Evolutionary conservation across 257 asterid species (phyloP), one percentile per base, ranked within the genome.

Genomic region (Salvia miltiorrhiza): DNA sequence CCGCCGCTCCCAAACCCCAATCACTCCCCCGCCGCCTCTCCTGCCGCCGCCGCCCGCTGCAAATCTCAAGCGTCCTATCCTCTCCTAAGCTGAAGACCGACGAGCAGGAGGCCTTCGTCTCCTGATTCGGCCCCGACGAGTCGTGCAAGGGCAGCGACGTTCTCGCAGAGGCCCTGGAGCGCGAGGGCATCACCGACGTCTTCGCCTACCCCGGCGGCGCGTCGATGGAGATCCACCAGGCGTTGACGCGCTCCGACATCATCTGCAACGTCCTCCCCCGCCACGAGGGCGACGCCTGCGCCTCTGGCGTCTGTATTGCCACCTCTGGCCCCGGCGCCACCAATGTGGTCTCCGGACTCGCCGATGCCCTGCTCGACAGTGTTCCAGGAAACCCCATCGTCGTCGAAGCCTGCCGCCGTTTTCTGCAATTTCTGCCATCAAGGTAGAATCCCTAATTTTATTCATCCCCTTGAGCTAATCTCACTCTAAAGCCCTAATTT

Each of bases 291-390:
- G 88, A 88, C 69, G 97, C 96, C 24, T 89, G 89, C 43, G 96
- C 94, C 37, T 81, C 90, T 11, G 97, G 96, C 14, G 94, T 90
- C 37, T 88, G 92, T 78, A 90, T 90, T 35, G 97, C 97, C 33
- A 88, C 94, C 11, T 90, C 97, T 13, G 97, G 97, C 1, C 97
- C 96, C 2, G 97, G 97, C 1, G 95, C 96, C 14, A 88, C 97
- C 20, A 90, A 90, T 73, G 74, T 90, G n/a, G n/a, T n/a, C n/a
- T n/a, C n/a, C n/a, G n/a, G n/a, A n/a, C n/a, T n/a, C n/a, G n/a
- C n/a, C n/a, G 96, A 90, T 33, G 95, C 95, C 0, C 75, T 86
- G 16, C 73, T 84, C 7, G 97, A 90, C 61, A 88, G 92, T 20
- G 4, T 90, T 90, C 75, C 97, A 90, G 47, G 97, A 90, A 52